Percentiles rank a stretch among this genome's conserved stretches.
Conservation (phyloP, 805 yeast genomes). For the Zygotorulaspora chibaensis region DNA sequence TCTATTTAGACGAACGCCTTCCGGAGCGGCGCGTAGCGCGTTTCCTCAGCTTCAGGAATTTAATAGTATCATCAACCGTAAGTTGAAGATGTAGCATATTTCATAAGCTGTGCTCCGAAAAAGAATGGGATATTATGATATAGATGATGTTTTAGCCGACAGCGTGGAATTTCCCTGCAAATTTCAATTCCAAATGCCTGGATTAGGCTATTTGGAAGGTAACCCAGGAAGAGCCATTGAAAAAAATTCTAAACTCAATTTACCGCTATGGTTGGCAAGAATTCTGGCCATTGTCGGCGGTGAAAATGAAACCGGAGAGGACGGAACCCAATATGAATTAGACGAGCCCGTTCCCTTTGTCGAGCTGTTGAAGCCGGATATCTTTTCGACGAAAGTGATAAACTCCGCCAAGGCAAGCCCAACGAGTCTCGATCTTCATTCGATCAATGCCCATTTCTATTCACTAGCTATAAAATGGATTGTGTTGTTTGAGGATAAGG, state of each 20-base stretch:
- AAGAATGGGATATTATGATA: slow-evolving; percentile 55
- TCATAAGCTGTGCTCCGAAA: too few species aligned
- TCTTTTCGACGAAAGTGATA: slow-evolving; percentile 57
- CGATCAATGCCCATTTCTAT: slow-evolving; percentile 64
- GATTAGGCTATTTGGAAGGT: slow-evolving; percentile 82
- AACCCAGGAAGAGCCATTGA: slow-evolving; percentile 57
- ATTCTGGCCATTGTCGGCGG: slow-evolving; percentile 54
- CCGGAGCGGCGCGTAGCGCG: too few species aligned
- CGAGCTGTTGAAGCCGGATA: slow-evolving; percentile 66
- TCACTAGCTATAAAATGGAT: slow-evolving; percentile 75
- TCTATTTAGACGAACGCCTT: too few species aligned
- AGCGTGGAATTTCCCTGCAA: slow-evolving; percentile 72
- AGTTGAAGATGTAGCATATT: too few species aligned
- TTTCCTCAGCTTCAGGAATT: too few species aligned
- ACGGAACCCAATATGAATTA: slow-evolving; percentile 24
- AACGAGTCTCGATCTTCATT: slow-evolving; percentile 57
- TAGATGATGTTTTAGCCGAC: slow-evolving; percentile 72
- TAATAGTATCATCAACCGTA: too few species aligned
- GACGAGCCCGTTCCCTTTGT: slow-evolving; percentile 47
- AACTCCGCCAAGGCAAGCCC: slow-evolving; percentile 82
- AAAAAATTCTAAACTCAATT: slow-evolving; percentile 59
- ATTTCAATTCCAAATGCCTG: slow-evolving; percentile 74
- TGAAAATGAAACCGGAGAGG: slow-evolving; percentile 33
- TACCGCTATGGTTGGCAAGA: slow-evolving; percentile 88
- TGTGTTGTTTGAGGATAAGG: slow-evolving; percentile 59